phyloP scores from a whole-genome alignment of 2,329 filamentous ascomycete species.

The Pyricularia sp. region DNA sequence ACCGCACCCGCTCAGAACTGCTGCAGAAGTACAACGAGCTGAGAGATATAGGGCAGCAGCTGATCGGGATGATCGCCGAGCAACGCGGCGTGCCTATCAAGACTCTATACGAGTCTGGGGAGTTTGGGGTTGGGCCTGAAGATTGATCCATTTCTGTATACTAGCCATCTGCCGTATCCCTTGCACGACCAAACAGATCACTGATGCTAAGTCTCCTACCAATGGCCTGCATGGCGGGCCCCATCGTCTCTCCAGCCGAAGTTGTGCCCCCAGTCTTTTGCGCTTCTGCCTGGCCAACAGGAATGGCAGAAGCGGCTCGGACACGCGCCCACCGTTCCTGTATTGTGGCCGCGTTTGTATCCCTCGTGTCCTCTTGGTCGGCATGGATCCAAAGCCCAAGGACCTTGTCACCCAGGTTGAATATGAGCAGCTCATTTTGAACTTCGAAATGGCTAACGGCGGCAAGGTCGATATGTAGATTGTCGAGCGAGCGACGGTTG shows the following conservation, averaged over 20 bases:
- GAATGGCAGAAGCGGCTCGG: constrained; percentile 9
- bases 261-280: neutral
- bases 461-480: constrained; percentile 58
- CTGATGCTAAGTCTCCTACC: constrained; percentile 33
- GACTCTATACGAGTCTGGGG: constrained; percentile 18
- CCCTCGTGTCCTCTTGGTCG: constrained; percentile 12
- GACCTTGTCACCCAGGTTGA: constrained; percentile 31
- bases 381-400: constrained; percentile 46
- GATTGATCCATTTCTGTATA: constrained; percentile 11
- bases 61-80: constrained; percentile 28
- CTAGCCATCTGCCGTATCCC: neutral
- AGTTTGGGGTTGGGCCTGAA: constrained; percentile 21
- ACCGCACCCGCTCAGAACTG: constrained; percentile 5
- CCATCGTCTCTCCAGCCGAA: constrained; percentile 12
- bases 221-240: constrained; percentile 34
- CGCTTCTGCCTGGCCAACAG: neutral
- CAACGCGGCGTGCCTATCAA: constrained; percentile 21
- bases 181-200: constrained; percentile 29
- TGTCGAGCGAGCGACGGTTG: constrained; percentile 62
- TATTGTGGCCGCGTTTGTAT: constrained; percentile 21
- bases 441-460: constrained; percentile 56
- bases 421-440: constrained; percentile 42
- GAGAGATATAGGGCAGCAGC: constrained; percentile 26
- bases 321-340: constrained; percentile 28
- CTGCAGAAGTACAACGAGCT: constrained; percentile 27